A percentile compares a stretch with the other conserved stretches of the same genome.
These are phyloP conservation scores for Krasilnikovozyma curviuscula DNA, from an alignment of 768 basidiomycete species.

Conservation along the genomic window DNA sequence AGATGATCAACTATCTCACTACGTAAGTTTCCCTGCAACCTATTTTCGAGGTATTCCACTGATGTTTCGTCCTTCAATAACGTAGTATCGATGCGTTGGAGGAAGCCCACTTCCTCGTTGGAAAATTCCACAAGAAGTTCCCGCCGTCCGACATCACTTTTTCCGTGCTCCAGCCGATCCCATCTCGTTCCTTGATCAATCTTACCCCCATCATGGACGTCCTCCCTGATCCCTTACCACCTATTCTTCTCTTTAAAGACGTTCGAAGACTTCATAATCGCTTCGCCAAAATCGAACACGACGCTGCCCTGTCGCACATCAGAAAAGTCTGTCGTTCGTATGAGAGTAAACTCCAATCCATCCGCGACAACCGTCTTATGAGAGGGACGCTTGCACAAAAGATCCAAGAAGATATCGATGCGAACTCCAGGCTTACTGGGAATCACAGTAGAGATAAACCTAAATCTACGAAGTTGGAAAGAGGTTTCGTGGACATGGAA, in stretches of 20 bases:
- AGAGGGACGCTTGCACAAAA: neutral
- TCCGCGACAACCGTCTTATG: neutral
- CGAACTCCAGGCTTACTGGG: neutral
- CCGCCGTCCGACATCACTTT: conserved; percentile 1
- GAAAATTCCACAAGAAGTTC: neutral
- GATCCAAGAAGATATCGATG: neutral
- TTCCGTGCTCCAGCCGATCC: neutral
- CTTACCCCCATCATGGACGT: neutral
- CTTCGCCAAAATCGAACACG: conserved; percentile 1
- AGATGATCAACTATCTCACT: conserved; percentile 53
- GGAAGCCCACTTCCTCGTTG: neutral
- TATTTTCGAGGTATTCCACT: neutral
- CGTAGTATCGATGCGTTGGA: conserved; percentile 4
- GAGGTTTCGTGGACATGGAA: conserved; percentile 2
- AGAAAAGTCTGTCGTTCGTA: neutral
- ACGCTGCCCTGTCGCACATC: neutral
- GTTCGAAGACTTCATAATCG: neutral
- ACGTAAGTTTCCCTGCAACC: conserved; percentile 35
- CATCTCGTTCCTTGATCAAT: conserved; percentile 1
- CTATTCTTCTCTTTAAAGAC: conserved; percentile 8
- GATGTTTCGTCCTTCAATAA: neutral
- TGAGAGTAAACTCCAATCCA: neutral
- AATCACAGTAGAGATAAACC: neutral
- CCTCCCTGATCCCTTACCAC: conserved; percentile 10
- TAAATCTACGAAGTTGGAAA: neutral